Base-by-base conservation (phyloP, 257 asterid genomes). In the Knoxia roxburghii region DNA sequence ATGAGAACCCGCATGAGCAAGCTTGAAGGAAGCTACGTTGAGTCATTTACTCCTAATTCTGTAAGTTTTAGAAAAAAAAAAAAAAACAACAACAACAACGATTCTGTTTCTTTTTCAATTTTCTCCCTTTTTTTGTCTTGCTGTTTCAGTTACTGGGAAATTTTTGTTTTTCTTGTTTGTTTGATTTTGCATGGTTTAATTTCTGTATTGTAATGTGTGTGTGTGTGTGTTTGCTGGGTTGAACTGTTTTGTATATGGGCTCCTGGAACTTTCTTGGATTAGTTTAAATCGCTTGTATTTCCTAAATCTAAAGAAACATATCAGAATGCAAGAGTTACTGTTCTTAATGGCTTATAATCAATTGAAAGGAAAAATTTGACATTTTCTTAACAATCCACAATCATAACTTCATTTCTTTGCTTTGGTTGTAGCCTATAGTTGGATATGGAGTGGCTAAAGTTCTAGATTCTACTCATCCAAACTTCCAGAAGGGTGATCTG, bases 371-470 rank as follows among this genome's bases (percentile, higher is more conserved):
- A 7, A 32, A 11, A 4, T 27, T 53, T 60, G 26, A 23, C 0
- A 43, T 37, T 13, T 5, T 23, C 14, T 58, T 21, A 20, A 8
- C 8, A 6, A 15, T 6, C 12, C 32, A 32, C n/a, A n/a, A 43
- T 3, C 48, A n/a, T n/a, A n/a, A 53, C 3, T 39, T 53, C 12
- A 0, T 56, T 29, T 54, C 0, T 21, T 21, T n/a, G 46, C 23
- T 68, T 48, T 54, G 30, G 7, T 10, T 23, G 69, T 37, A 81
- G 90, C 75, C 83, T 14, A 75, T 87, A 1, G 14, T 3, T 1
- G 95, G 95, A 61, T 40, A 26, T 58, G 95, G 95, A 61, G 91
- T 87, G 11, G 46, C 73, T 26, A 69, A 62, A 76, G 78, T 87
- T 5, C 29, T 83, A 75, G 91, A 87, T 70, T 87, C 95, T 37